Conservation (phyloP, 352 stramenopile species). For the Phytophthora fragariae region DNA sequence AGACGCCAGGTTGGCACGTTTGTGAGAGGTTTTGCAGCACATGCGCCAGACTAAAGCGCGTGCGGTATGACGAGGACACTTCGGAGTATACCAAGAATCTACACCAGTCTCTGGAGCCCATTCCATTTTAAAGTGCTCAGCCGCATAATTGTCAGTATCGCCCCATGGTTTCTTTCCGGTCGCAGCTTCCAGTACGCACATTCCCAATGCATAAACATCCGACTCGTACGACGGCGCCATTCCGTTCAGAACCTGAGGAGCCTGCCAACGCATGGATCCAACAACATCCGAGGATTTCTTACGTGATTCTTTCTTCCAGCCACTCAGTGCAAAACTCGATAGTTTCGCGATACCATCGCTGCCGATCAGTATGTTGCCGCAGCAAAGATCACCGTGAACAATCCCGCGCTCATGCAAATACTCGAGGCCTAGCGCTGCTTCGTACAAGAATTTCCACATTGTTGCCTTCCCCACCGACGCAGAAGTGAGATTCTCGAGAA, state of each 20-base stretch:
- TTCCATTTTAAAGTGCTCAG: not conserved
- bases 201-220: constrained; percentile 1
- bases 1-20: not conserved
- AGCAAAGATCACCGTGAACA: constrained; percentile 34
- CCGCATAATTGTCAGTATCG: not conserved
- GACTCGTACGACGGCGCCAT: not conserved
- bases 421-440: constrained; percentile 11
- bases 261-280: constrained; percentile 13
- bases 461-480: not conserved
- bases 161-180: not conserved
- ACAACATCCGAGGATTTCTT: not conserved
- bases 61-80: not conserved
- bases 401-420: constrained; percentile 16
- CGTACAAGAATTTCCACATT: constrained; percentile 12
- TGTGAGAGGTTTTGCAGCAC: not conserved
- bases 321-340: constrained; percentile 30
- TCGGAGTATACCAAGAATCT: not conserved
- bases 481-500: not conserved
- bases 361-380: constrained; percentile 40
- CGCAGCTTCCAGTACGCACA: not conserved
- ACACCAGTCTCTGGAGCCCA: not conserved
- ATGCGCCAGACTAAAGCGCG: not conserved
- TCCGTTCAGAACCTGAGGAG: constrained; percentile 18
- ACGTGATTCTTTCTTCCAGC: constrained; percentile 1
- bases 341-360: constrained; percentile 30